Base-by-base conservation (phyloP, 768 basidiomycete genomes). In the Amanita exitialis region DNA sequence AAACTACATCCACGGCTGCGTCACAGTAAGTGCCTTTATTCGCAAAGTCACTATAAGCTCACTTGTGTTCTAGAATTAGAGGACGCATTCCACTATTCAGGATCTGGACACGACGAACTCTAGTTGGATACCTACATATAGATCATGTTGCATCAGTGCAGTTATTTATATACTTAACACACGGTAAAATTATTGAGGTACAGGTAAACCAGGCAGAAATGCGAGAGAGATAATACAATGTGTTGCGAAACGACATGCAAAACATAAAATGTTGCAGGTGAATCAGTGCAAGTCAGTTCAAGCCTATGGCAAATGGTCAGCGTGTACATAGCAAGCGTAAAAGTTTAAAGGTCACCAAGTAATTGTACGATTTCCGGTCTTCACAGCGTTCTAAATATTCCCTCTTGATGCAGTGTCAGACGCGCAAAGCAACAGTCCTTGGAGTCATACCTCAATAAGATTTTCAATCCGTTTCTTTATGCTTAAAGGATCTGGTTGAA, bases 391-490 rank as follows among this genome's bases (percentile, higher is more conserved):
- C 92, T 56, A 99, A 68, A 68, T 97, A 99, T 55, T 99, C 96
- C 65, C 90, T 80, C 91, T 97, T 57, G 16, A 49, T 25, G n/a
- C 36, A 5, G 41, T 43, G 23, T 30, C 27, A 45, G 10, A 42
- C 25, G 39, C 16, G 27, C 35, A n/a, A 20, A 46, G 21, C 18
- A 13, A 9, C 21, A 12, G 41, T 8, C 25, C 7, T 18, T 28
- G 41, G 32, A 30, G 3, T 66, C 79, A 55, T 52, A 92, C 93
- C 69, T 98, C 96, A 47, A 99, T 97, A 53, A 99, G 67, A 25
- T 78, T 80, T 63, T 98, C 96, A 49, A 99, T 87, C 43, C 91
- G 77, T 66, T 86, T 91, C 76, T 99, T 99, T 71, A 99, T 90
- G 56, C 78, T 74, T 38, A 81, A 64, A 36, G 93, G 87, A 55